Conservation (phyloP, 2,329 filamentous ascomycete species). For the Neonectria ditissima region DNA sequence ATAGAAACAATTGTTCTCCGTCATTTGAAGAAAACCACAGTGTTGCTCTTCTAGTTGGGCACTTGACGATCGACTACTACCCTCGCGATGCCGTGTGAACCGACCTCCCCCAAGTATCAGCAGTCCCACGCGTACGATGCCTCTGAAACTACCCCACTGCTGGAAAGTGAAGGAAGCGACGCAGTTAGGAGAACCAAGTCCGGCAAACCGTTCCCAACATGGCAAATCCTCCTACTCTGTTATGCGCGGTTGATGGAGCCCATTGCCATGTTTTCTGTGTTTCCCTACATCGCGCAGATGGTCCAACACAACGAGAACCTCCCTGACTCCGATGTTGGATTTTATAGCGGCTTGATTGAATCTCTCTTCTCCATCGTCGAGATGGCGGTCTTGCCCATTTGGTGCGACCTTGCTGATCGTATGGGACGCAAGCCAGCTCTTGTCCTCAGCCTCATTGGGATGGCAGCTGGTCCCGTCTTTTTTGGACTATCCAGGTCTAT, state of each 20-base stretch:
- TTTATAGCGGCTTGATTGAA: conserved; percentile 82
- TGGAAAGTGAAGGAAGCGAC: not conserved
- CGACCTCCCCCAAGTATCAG: not conserved
- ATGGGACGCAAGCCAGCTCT: conserved; percentile 80
- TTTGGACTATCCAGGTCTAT: conserved; percentile 77
- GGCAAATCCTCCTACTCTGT: conserved; percentile 79
- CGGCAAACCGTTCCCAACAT: conserved; percentile 51
- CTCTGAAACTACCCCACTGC: not conserved
- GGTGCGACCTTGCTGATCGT: conserved; percentile 73
- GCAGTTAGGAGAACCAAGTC: not conserved
- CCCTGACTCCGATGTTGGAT: conserved; percentile 74
- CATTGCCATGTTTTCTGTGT: conserved; percentile 83
- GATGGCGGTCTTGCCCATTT: conserved; percentile 81
- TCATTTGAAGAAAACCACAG: not conserved
- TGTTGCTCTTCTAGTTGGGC: not conserved
- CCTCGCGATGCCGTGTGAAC: not conserved
- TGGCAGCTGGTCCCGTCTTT: conserved; percentile 68
- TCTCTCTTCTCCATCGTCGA: conserved; percentile 80
- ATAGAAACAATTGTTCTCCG: no score
- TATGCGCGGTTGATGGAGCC: conserved; percentile 80
- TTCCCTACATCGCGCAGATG: conserved; percentile 85
- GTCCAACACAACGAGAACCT: conserved; percentile 74
- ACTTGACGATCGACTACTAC: not conserved
- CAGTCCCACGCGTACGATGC: not conserved
- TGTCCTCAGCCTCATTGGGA: conserved; percentile 73